Evolutionary conservation across 2,329 filamentous ascomycete species (phyloP).

Genomic region (Talaromyces sp.): DNA sequence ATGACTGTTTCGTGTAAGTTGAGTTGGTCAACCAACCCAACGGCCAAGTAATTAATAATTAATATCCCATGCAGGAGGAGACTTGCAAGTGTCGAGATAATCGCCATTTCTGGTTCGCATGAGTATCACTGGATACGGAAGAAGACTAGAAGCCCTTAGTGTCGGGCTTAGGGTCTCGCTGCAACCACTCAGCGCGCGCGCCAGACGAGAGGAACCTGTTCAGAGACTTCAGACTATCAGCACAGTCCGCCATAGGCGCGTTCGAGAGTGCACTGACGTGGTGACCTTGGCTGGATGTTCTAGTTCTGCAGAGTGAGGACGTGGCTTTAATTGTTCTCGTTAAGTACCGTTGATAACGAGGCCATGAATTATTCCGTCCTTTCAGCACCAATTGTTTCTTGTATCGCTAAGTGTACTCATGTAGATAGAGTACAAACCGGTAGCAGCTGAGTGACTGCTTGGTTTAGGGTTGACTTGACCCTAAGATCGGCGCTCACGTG

Average conservation of each 20-base stretch:
- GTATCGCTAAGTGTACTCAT: too few relatives aligned
- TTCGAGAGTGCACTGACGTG: not conserved
- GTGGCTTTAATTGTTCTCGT: not conserved
- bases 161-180: not conserved
- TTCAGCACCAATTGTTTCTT: too few relatives aligned
- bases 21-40: too few relatives aligned
- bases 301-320: not conserved
- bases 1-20: constrained; percentile 1
- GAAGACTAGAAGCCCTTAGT: not conserved
- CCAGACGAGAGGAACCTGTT: not conserved
- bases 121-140: not conserved
- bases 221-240: not conserved
- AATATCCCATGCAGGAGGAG: not conserved
- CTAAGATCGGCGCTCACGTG: not conserved
- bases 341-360: not conserved
- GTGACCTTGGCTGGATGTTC: not conserved
- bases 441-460: too few relatives aligned
- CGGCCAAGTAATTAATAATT: constrained; percentile 4
- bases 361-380: too few relatives aligned
- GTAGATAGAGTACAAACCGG: too few relatives aligned
- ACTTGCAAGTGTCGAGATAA: not conserved
- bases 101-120: not conserved
- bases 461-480: not conserved
- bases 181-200: not conserved
- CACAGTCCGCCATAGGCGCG: constrained; percentile 2